phyloP scores from a whole-genome alignment of 805 yeast genomes.

The Saitoella complicata region DNA sequence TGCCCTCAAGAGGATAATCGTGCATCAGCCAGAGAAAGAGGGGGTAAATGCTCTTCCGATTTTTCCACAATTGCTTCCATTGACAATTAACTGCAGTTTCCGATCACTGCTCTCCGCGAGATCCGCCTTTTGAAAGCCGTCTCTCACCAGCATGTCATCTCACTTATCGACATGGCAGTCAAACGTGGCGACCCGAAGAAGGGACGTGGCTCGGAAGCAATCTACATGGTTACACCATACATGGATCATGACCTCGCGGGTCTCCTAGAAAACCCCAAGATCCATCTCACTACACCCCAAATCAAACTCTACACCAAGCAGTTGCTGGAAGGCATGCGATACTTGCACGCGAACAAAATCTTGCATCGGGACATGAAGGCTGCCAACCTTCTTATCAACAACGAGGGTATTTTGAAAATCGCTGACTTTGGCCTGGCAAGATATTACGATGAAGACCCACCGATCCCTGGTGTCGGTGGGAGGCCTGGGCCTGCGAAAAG shows the following conservation, averaged over 20 bases:
- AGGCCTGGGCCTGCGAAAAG: slow-evolving; percentile 28
- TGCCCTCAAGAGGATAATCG: slow-evolving; percentile 75
- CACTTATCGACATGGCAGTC: slow-evolving; percentile 62
- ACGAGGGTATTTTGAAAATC: slow-evolving; percentile 60
- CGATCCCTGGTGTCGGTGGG: slow-evolving; percentile 30
- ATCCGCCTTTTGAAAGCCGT: slow-evolving; percentile 63
- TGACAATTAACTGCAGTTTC: slow-evolving; percentile 31
- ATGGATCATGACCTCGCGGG: slow-evolving; percentile 90
- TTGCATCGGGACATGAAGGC: slow-evolving; percentile 90
- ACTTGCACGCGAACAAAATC: slow-evolving; percentile 45
- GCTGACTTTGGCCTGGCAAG: slow-evolving; percentile 96
- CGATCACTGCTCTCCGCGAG: slow-evolving; percentile 89
- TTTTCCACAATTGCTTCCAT: neutral
- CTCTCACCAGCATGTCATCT: slow-evolving; percentile 54
- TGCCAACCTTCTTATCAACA: slow-evolving; percentile 74
- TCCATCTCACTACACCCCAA: slow-evolving; percentile 44
- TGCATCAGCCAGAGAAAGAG: slow-evolving; percentile 53
- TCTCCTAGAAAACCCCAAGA: slow-evolving; percentile 59
- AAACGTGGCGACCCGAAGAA: slow-evolving; percentile 24
- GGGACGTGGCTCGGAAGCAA: slow-evolving; percentile 21
- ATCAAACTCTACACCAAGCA: slow-evolving; percentile 76
- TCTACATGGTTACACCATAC: slow-evolving; percentile 82
- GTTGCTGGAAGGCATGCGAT: slow-evolving; percentile 62
- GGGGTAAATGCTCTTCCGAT: slow-evolving; percentile 13
- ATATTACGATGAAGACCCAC: slow-evolving; percentile 44